Base-by-base conservation (phyloP, 2,329 filamentous ascomycete species). In the Hypoxylon sp. region DNA sequence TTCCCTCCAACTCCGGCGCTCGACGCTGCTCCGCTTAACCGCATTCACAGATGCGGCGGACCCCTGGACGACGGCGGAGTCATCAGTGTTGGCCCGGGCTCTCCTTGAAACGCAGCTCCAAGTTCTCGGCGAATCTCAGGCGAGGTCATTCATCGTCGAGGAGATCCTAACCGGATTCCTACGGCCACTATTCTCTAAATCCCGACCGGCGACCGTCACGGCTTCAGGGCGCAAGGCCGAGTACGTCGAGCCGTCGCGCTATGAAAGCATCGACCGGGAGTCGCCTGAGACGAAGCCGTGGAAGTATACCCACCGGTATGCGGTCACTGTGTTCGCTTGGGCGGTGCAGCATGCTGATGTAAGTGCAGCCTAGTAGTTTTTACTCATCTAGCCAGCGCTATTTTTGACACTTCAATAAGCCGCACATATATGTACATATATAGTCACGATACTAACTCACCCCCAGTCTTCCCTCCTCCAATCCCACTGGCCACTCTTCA, bases 401-500 rank as follows among this genome's bases (percentile, higher is more conserved):
- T 15, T 37, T 37, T 37, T 15, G 11, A 37, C 7, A 5, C 35
- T 4, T 5, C 5, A 37, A n/a, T 37, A n/a, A n/a, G 6, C 10
- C 19, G 19, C 19, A 27, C 2, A 47, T 24, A 47, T 24, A 50
- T 17, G 10, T 50, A 50, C 24, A 10, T 17, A 17, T 50, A 7
- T 21, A 37, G 7, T 15, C 37, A 37, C 29, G 13, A 11, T 2
- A 42, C 52, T 54, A 44, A 44, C 52, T 7, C 10, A 21, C 11
- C 27, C 17, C n/a, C 6, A 54, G n/a, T 58, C 67, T n/a, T 35
- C 74, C 0, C 75, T 84, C 6, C 79, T 92, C 8, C 79, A 85
- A 68, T 76, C 82, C 10, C 81, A 89, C 72, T 95, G 92, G 91
- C 88, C 88, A 2, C 80, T 92, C 6, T 87, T 91, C 65, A 86